phyloP scores from a whole-genome alignment of 1,284 basidiomycete species.

The Puccinia polysora region DNA sequence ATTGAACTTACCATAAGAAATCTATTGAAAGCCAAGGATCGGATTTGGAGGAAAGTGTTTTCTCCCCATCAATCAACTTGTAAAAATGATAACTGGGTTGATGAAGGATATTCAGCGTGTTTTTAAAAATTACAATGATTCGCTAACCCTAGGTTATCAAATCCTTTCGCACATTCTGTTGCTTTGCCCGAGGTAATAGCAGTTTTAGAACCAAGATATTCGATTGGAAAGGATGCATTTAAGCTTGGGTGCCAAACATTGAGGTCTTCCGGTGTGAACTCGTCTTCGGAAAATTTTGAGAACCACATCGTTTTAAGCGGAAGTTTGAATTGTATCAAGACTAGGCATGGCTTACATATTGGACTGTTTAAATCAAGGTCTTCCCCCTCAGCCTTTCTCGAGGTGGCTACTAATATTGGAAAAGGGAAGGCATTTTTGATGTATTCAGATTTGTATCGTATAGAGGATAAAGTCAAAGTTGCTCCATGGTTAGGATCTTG shows the following conservation, averaged over 20 bases:
- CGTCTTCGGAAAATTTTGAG: constrained; percentile 13
- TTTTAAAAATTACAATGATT: not conserved
- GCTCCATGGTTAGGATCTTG: constrained; percentile 6
- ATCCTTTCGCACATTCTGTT: constrained; percentile 12
- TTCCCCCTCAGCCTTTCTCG: constrained; percentile 8
- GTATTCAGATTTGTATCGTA: constrained; percentile 34
- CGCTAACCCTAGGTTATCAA: constrained; percentile 34
- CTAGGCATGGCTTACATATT: constrained; percentile 9
- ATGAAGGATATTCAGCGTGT: too few species aligned
- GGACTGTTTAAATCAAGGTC: constrained; percentile 5
- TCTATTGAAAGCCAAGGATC: not conserved
- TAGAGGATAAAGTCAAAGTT: constrained; percentile 16
- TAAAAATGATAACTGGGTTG: not conserved
- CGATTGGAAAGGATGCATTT: constrained; percentile 32
- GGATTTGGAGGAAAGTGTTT: not conserved
- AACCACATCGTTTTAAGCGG: not conserved
- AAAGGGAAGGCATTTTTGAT: constrained; percentile 23
- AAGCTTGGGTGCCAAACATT: constrained; percentile 33
- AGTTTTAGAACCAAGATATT: constrained; percentile 8
- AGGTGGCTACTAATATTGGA: constrained; percentile 28
- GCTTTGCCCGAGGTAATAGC: not conserved
- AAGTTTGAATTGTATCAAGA: not conserved
- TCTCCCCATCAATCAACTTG: not conserved
- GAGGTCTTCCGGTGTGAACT: constrained; percentile 35
- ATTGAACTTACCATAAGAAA: constrained; percentile 40